Percentiles rank a stretch among this genome's conserved stretches.
These are phyloP conservation scores for Trypanosoma melophagium DNA, from an alignment of 208 protist genomes.

Conservation along the genomic window DNA sequence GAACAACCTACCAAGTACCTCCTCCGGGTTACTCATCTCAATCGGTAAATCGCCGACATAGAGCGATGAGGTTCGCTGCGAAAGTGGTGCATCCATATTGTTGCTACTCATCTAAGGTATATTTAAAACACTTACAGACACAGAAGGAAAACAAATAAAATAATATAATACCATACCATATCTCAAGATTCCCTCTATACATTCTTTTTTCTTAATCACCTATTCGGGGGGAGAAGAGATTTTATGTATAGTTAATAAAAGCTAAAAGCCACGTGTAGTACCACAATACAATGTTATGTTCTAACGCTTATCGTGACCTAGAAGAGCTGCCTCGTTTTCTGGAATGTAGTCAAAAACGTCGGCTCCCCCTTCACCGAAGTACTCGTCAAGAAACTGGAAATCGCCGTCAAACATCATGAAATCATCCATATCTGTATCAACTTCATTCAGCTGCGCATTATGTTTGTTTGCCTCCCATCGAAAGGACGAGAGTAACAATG, in stretches of 20 bases:
- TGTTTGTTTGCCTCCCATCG: slow-evolving; percentile 20
- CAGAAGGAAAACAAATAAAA: neutral
- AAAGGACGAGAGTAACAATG: neutral
- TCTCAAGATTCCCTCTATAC: neutral
- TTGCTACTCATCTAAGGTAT: neutral
- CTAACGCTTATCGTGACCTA: slow-evolving; percentile 30
- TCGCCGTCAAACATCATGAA: slow-evolving; percentile 67
- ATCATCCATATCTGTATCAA: slow-evolving; percentile 43
- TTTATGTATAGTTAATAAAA: neutral
- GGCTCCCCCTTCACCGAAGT: slow-evolving; percentile 54
- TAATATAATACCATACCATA: neutral
- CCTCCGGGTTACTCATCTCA: slow-evolving; percentile 81
- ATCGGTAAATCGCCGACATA: slow-evolving; percentile 94
- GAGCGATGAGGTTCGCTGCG: slow-evolving; percentile 62
- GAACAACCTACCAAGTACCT: slow-evolving; percentile 93
- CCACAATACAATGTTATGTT: neutral
- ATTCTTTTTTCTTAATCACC: neutral
- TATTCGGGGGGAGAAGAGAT: neutral
- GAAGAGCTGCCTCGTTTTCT: slow-evolving; percentile 44
- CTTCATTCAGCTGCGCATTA: slow-evolving; percentile 16
- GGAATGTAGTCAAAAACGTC: slow-evolving; percentile 77
- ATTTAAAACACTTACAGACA: neutral
- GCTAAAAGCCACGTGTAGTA: neutral
- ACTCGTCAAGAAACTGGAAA: slow-evolving; percentile 77
- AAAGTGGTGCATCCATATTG: neutral